These are phyloP conservation scores for Wallacemonas collosoma DNA, from an alignment of 208 protist genomes.

Conservation along the genomic window DNA sequence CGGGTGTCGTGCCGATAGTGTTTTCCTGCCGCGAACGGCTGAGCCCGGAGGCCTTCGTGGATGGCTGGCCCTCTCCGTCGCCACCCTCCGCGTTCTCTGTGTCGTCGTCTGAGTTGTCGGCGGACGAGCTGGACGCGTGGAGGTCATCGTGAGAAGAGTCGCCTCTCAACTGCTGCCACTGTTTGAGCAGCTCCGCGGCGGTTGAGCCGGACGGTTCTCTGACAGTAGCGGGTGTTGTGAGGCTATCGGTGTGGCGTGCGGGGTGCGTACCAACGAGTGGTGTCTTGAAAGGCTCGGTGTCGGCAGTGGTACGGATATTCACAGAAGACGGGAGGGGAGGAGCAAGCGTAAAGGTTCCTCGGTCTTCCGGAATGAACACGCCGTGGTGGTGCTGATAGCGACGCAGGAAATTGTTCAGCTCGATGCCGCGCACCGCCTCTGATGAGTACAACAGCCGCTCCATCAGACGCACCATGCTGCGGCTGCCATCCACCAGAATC, in stretches of 20 bases:
- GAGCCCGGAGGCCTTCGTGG: not conserved
- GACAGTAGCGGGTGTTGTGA: not conserved
- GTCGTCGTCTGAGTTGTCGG: conserved; percentile 13
- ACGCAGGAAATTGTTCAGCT: conserved; percentile 61
- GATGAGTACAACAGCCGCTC: conserved; percentile 55
- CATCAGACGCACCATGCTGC: conserved; percentile 46
- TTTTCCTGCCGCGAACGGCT: not conserved
- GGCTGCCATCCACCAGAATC: conserved; percentile 15
- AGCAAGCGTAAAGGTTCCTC: not conserved
- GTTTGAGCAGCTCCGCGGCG: not conserved
- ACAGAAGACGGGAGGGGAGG: not conserved
- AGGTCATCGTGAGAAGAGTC: not conserved
- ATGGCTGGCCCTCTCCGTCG: not conserved
- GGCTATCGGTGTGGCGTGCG: not conserved
- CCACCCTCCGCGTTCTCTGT: conserved; percentile 17
- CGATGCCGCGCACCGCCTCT: conserved; percentile 55
- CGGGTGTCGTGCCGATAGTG: conserved; percentile 11
- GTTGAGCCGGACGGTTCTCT: not conserved
- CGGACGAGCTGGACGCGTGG: conserved; percentile 4
- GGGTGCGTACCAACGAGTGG: no score
- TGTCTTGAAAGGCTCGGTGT: no score
- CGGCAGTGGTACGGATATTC: no score
- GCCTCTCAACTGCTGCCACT: conserved; percentile 6
- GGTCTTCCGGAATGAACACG: conserved; percentile 23
- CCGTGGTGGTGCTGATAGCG: conserved; percentile 57